Evolutionary conservation across 2,329 filamentous ascomycete genomes (phyloP), one percentile per base, ranked within the genome.

Genomic region (Purpureocillium lavendulum): DNA sequence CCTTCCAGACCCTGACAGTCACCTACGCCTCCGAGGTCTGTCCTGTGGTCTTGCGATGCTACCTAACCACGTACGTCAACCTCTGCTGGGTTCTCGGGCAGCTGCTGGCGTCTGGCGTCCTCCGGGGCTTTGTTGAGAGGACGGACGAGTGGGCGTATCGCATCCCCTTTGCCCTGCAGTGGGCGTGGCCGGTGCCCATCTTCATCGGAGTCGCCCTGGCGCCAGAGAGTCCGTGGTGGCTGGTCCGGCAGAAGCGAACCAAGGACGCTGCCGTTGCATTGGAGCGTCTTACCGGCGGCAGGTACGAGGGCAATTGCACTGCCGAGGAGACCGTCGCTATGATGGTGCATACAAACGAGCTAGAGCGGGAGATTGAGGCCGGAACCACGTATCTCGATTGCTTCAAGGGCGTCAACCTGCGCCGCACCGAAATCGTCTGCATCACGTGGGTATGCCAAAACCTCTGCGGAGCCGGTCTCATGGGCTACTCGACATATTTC

Each of bases 401-500:
- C 46, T 70, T 71, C 51, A 59, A 53, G 26, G 60, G 61, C 7
- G 44, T 56, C 16, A 61, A 73, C 35, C 52, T 64, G 1, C 55
- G 63, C 2, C 52, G 65, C 3, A 66, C 62, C 1, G 60, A 65
- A 33, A 57, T 65, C 28, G 54, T 58, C 9, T 53, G 54, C 36
- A 42, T 26, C 28, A 65, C 69, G 30, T 76, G 69, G 67, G 68
- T 67, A 9, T 71, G 72, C 45, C 71, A 75, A 52, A 73, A 70
- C 47, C 56, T 74, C 6, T 70, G 66, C 45, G 73, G 73, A 43
- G 73, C 71, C 51, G 69, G 66, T 2, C 73, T 76, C 43, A 71
- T 68, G 48, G 73, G 73, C 50, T 75, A 74, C 52, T 73, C 70
- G 21, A 73, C 70, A 2, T 70, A 71, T 50, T 76, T 75, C 54